These are phyloP conservation scores for Pseudocercospora pini-densiflorae DNA, from an alignment of 2,329 filamentous ascomycete genomes.

Conservation along the genomic window DNA sequence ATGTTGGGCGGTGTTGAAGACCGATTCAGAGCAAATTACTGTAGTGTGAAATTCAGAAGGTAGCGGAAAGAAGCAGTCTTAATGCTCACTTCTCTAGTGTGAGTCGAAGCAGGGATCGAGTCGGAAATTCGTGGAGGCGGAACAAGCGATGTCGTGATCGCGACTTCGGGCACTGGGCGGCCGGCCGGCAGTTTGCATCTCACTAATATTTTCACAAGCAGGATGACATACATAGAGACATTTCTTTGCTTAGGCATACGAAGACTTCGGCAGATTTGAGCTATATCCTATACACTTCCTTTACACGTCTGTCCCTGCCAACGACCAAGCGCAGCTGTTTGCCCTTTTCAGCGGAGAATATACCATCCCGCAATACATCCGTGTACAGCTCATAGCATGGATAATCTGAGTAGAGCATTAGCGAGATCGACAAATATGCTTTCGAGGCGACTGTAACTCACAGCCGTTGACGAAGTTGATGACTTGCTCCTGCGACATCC, in stretches of 20 bases:
- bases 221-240: background rate
- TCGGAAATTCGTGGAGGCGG: background rate
- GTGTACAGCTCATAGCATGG: constrained; percentile 63
- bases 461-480: constrained; percentile 73
- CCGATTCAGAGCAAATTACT: background rate
- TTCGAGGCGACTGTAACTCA: constrained; percentile 40
- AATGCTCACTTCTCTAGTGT: background rate
- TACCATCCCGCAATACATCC: constrained; percentile 53
- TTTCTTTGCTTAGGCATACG: background rate
- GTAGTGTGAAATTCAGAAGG: too few relatives aligned
- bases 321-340: constrained; percentile 58
- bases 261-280: background rate
- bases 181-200: background rate
- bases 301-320: constrained; percentile 51
- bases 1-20: constrained; percentile 32
- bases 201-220: background rate
- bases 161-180: too few relatives aligned
- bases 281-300: constrained; percentile 32
- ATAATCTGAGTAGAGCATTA: constrained; percentile 41
- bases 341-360: constrained; percentile 49
- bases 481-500: constrained; percentile 84
- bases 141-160: too few relatives aligned
- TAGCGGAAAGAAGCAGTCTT: background rate
- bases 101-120: background rate
- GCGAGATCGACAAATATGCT: background rate